Percentiles rank a stretch among this genome's conserved stretches.
Evolutionary conservation across 1,284 basidiomycete genomes (phyloP).

Genomic region (Leccinum fallax): DNA sequence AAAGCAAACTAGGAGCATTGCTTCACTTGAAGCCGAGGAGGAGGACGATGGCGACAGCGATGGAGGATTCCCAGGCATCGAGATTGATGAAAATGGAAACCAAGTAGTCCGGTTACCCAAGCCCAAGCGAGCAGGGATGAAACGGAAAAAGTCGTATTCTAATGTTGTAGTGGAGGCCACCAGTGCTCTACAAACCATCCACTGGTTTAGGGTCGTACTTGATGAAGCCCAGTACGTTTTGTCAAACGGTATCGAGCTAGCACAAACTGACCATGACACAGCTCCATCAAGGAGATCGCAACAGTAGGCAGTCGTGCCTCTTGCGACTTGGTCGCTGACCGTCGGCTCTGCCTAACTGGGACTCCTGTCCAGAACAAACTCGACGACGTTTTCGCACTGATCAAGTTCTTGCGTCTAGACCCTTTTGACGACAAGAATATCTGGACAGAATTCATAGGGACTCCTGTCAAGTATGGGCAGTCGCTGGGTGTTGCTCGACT

Average conservation of each 20-base stretch:
- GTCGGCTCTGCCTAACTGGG: slow-evolving; percentile 92
- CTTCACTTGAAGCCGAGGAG: slow-evolving; percentile 57
- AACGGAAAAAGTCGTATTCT: slow-evolving; percentile 66
- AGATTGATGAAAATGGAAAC: slow-evolving; percentile 72
- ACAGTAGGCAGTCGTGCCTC: slow-evolving; percentile 95
- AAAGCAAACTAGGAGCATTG: slow-evolving; percentile 75
- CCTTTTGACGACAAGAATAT: slow-evolving; percentile 92
- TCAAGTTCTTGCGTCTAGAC: slow-evolving; percentile 92
- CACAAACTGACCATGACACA: slow-evolving; percentile 37
- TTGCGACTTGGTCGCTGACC: slow-evolving; percentile 92
- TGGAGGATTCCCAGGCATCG: slow-evolving; percentile 55
- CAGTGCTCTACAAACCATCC: slow-evolving; percentile 91
- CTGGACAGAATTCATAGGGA: slow-evolving; percentile 94
- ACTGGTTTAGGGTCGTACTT: slow-evolving; percentile 97
- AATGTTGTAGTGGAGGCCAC: slow-evolving; percentile 59
- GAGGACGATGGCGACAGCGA: slow-evolving; percentile 75
- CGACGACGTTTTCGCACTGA: slow-evolving; percentile 95
- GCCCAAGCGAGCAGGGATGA: slow-evolving; percentile 60
- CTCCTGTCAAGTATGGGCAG: slow-evolving; percentile 90
- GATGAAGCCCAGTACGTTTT: slow-evolving; percentile 94
- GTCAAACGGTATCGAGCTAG: slow-evolving; percentile 5
- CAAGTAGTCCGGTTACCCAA: slow-evolving; percentile 55
- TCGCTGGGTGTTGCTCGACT: slow-evolving; percentile 91
- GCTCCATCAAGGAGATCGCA: slow-evolving; percentile 94
- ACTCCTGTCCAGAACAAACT: slow-evolving; percentile 99